Base-by-base conservation (phyloP, 805 yeast species). In the Myxozyma vanderwaltii region DNA sequence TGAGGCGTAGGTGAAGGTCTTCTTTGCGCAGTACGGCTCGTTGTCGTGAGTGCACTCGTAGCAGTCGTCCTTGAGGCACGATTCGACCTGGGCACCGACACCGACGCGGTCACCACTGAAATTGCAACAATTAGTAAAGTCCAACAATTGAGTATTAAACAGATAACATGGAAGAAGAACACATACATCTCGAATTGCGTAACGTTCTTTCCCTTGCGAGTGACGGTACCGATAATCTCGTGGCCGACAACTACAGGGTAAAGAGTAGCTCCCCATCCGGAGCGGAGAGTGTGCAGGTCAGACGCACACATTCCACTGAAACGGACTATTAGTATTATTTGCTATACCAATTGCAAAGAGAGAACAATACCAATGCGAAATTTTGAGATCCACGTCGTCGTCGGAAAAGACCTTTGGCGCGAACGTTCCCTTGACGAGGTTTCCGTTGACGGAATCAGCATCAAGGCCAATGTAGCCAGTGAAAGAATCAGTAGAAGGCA, bases 101-200 rank as follows among this genome's bases (percentile, higher is more conserved):
- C 92, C 96, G 27, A 87, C 94, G 64, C 89, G 78, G 65, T 89
- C 86, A 56, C 95, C 96, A 19, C 58, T 58, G 38, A 4, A 26
- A 17, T 10, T 10, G 31, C 3, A 50, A 31, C 33, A 27, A 19
- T 26, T 21, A 35, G 57, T 21, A 2, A 10, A 29, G n/a, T n/a
- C n/a, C n/a, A n/a, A n/a, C n/a, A n/a, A n/a, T n/a, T n/a, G n/a
- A n/a, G n/a, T n/a, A n/a, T n/a, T n/a, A n/a, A n/a, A n/a, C n/a
- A n/a, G n/a, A n/a, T n/a, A n/a, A n/a, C n/a, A n/a, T n/a, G n/a
- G n/a, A n/a, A n/a, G n/a, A n/a, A n/a, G n/a, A n/a, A n/a, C 4
- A 44, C 62, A 10, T 49, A 58, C 60, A 85, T 71, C 70, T 78
- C 75, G 74, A 78, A 54, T 62, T 76, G 74, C 12, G 70, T 66